Evolutionary conservation across 78 protist species (phyloP).

Genomic region (Dictyostelium intermedium): DNA sequence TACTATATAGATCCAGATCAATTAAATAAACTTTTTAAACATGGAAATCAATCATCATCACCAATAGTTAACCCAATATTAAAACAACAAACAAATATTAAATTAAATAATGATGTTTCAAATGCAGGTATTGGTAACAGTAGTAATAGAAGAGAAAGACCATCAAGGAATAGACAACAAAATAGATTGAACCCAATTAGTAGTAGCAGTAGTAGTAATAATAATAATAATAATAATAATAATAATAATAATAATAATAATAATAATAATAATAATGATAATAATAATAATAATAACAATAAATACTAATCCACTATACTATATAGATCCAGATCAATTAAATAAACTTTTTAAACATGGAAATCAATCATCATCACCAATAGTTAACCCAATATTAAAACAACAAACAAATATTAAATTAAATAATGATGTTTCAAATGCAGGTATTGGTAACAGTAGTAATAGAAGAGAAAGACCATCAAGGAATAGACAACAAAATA

Average conservation of each 20-base stretch:
- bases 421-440: neutral
- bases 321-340: conserved; percentile 54
- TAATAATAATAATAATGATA: no score
- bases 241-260: no score
- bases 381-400: neutral
- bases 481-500: neutral
- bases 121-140: neutral
- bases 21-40: conserved; percentile 38
- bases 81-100: neutral
- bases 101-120: neutral
- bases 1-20: conserved; percentile 38
- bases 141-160: neutral
- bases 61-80: neutral
- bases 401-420: neutral
- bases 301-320: neutral
- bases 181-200: neutral
- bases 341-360: conserved; percentile 29
- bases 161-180: neutral
- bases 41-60: neutral
- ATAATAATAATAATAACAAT: no score
- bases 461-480: neutral
- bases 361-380: neutral
- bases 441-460: neutral
- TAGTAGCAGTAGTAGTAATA: neutral
- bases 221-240: no score